Base-by-base conservation (phyloP, 805 yeast genomes). In the Blastobotrys attinorum region DNA sequence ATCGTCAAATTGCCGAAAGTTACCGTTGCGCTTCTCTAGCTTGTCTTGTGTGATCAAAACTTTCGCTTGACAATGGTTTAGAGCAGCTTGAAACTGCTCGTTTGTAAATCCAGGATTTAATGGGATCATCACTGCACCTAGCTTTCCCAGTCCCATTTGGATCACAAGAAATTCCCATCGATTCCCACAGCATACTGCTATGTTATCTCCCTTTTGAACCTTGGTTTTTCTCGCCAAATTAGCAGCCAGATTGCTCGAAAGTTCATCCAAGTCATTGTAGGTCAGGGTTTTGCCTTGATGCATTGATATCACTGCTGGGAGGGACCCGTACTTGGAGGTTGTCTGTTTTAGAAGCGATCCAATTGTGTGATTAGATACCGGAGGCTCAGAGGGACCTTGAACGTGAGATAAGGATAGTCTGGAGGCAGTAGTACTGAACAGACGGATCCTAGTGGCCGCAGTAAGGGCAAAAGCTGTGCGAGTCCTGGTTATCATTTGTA, bases 31-130 rank as follows among this genome's bases (percentile, higher is more conserved):
- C 39, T 35, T 34, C 16, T 10, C 15, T 29, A 56, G 43, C 13
- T 27, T 29, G 3, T 43, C 42, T 35, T 53, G 57, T 31, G 56
- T 52, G 25, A 58, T 51, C 31, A 58, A 47, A 3, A 43, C 53
- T 31, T 39, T 46, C 4, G 59, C 41, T n/a, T 52, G 50, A n/a
- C 54, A 47, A 11, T 50, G 40, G 2, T 20, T 39, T 31, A 58
- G 37, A 2, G 61, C 62, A 10, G 52, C 42, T 8, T 45, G 39
- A 37, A 53, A 48, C 49, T 58, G 62, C 16, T 42, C 39, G 21
- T 46, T 47, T 4, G 60, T 58, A 43, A 58, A 58, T 2, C 60
- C 59, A 7, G 61, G 59, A 39, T 58, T 58, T 27, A 58, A 43
- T 3, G 62, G 62, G 3, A 58, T 58, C 46, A 57, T 43, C 11